Evolutionary conservation across 148 eudicot species (phyloP).

Genomic region (Oxyria digyna): DNA sequence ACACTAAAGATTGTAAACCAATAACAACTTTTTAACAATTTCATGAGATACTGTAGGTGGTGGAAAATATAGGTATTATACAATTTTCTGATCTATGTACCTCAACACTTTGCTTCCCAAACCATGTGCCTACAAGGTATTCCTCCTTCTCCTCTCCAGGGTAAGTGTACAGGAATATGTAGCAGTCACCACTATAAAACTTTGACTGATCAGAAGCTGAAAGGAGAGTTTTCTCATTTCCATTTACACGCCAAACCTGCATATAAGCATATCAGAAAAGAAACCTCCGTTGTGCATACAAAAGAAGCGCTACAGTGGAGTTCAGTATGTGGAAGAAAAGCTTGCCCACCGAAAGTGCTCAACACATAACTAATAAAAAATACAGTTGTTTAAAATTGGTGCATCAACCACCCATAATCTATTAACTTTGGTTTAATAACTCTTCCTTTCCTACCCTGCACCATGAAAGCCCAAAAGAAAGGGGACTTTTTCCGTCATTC

Average conservation of each 20-base stretch:
- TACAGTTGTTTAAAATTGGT: neutral
- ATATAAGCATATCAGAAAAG: slow-evolving; percentile 7
- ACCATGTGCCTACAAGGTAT: slow-evolving; percentile 90
- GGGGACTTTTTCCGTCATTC: neutral
- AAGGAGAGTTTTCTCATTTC: slow-evolving; percentile 56
- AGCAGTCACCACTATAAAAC: slow-evolving; percentile 93
- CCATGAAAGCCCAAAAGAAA: neutral
- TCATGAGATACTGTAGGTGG: neutral
- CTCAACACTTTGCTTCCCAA: slow-evolving; percentile 86
- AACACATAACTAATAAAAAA: neutral
- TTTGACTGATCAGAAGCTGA: slow-evolving; percentile 66
- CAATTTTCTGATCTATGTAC: slow-evolving; percentile 18
- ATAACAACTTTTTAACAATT: neutral
- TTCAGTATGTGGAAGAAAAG: too few species aligned
- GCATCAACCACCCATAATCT: neutral
- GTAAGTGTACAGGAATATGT: slow-evolving; percentile 81
- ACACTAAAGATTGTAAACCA: neutral
- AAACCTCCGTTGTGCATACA: neutral
- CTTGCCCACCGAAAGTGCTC: neutral
- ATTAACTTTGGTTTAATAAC: neutral
- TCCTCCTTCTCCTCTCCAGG: slow-evolving; percentile 90
- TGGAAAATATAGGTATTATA: neutral
- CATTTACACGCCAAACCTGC: slow-evolving; percentile 92
- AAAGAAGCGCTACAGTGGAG: neutral
- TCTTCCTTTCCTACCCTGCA: neutral